A percentile compares a stretch with the other conserved stretches of the same genome.
Evolutionary conservation across 2,329 filamentous ascomycete species (phyloP).

Genomic region (Talaromyces sp.): DNA sequence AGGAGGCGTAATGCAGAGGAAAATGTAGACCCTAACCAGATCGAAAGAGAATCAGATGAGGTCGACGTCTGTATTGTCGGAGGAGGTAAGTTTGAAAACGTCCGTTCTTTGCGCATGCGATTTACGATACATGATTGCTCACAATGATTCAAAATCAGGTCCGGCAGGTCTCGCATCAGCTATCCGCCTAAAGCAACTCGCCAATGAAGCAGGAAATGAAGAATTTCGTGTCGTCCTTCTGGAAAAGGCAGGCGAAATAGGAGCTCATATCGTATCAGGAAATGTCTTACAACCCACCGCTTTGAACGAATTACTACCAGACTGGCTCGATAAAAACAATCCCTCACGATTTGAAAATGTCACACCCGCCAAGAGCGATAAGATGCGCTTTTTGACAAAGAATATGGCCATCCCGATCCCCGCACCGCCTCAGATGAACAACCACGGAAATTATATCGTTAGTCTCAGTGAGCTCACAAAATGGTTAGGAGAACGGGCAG

Average conservation of each 20-base stretch:
- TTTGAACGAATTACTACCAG: conserved; percentile 83
- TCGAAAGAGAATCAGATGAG: conserved; percentile 86
- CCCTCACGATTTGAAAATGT: conserved; percentile 81
- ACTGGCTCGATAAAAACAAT: conserved; percentile 90
- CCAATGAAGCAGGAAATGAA: conserved; percentile 90
- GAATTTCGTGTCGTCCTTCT: conserved; percentile 90
- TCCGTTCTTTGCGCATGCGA: not conserved
- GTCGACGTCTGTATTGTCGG: conserved; percentile 97
- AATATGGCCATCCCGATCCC: conserved; percentile 74
- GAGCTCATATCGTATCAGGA: conserved; percentile 91
- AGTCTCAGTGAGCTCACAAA: conserved; percentile 92
- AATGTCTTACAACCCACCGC: conserved; percentile 90
- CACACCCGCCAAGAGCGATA: conserved; percentile 77
- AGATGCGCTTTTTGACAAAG: conserved; percentile 92
- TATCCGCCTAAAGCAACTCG: conserved; percentile 91
- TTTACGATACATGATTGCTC: not conserved
- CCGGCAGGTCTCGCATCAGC: conserved; percentile 89
- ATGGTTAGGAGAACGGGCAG: conserved; percentile 94
- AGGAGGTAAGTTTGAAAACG: conserved; percentile 56
- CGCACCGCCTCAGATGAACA: conserved; percentile 94
- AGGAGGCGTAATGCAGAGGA: conserved; percentile 46
- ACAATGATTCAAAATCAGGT: conserved; percentile 44
- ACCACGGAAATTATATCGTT: conserved; percentile 96
- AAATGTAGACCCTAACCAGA: conserved; percentile 62
- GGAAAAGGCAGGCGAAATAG: conserved; percentile 93